A percentile compares a stretch with the other conserved stretches of the same genome.
phyloP scores from a whole-genome alignment of 73 alveolate genomes.

The Tetrahymena borealis region DNA sequence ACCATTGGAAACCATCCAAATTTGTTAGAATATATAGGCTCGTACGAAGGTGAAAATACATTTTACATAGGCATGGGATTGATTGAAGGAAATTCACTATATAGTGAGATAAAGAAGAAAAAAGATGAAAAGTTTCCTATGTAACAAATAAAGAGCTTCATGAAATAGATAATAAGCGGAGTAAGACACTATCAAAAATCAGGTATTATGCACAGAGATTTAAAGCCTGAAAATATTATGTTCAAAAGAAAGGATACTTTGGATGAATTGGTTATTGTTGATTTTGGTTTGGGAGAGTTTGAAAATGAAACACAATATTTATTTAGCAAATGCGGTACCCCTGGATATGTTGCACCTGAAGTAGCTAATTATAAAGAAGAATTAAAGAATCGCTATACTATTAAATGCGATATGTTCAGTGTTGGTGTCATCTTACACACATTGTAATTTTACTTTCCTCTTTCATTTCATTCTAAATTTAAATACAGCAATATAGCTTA shows the following conservation, averaged over 20 bases:
- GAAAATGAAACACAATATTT: neutral
- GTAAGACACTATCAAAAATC: neutral
- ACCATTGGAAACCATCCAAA: neutral
- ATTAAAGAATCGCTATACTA: neutral
- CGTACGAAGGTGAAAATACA: neutral
- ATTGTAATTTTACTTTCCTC: neutral
- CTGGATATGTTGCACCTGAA: neutral
- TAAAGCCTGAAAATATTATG: constrained; percentile 38
- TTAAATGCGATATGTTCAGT: neutral
- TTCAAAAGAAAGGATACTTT: constrained; percentile 4
- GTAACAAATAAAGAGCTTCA: neutral
- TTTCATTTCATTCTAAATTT: too few relatives aligned
- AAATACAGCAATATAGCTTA: too few relatives aligned
- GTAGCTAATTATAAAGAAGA: neutral
- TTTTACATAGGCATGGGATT: neutral
- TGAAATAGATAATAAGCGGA: constrained; percentile 1
- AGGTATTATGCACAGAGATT: constrained; percentile 35
- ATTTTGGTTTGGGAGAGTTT: constrained; percentile 36
- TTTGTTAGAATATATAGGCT: neutral
- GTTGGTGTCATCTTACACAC: neutral
- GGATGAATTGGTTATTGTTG: constrained; percentile 33
- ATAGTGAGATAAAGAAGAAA: neutral
- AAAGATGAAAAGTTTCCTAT: neutral
- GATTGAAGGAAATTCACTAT: neutral
- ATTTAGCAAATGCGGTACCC: neutral